Evolutionary conservation across 23 red algal genomes (phyloP).

Genomic region (Pyropia yezoensis): DNA sequence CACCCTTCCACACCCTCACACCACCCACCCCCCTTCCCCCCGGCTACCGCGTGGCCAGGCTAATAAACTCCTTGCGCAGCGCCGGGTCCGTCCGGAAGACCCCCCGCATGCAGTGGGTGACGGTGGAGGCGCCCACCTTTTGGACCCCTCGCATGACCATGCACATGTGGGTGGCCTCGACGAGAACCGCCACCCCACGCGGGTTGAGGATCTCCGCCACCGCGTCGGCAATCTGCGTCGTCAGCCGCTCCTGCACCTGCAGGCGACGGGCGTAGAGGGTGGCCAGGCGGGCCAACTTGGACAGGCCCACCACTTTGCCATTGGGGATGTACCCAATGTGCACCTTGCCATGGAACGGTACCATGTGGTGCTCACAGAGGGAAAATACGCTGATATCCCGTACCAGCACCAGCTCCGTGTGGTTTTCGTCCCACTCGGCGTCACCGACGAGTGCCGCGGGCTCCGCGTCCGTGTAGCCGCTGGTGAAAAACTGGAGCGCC

Average conservation of each 20-base stretch:
- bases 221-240: conserved; percentile 52
- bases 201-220: conserved; percentile 19
- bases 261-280: conserved; percentile 40
- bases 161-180: conserved; percentile 56
- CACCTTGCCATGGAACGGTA: conserved; percentile 48
- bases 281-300: conserved; percentile 46
- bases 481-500: conserved; percentile 30
- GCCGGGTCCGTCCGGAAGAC: conserved; percentile 32
- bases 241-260: conserved; percentile 69
- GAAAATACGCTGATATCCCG: conserved; percentile 43
- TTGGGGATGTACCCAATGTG: conserved; percentile 60
- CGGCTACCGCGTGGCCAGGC: conserved; percentile 11
- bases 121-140: conserved; percentile 38
- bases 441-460: conserved; percentile 20
- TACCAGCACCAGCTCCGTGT: conserved; percentile 37
- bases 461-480: conserved; percentile 22
- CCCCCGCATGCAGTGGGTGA: conserved; percentile 58
- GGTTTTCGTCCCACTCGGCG: conserved; percentile 35
- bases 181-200: conserved; percentile 34
- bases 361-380: conserved; percentile 68
- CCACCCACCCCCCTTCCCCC: not conserved
- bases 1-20: too few species aligned
- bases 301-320: conserved; percentile 47
- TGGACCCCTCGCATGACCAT: conserved; percentile 55
- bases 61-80: conserved; percentile 45